Evolutionary conservation across 23 red algal genomes (phyloP), one percentile per base, ranked within the genome.

Genomic region (Agarophyton chilense): DNA sequence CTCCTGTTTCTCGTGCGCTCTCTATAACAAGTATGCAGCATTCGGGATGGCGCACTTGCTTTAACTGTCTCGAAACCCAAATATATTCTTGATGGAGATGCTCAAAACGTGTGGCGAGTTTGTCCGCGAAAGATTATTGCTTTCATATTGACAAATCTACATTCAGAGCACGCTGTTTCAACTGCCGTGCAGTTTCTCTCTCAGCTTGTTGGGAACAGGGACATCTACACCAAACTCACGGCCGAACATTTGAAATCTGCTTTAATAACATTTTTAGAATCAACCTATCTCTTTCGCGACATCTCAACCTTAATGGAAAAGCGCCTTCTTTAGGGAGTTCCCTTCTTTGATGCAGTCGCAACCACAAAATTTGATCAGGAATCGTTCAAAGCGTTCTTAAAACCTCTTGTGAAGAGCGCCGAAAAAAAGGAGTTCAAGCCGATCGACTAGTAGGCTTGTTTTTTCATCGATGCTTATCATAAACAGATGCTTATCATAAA

Each of bases 241-340:
- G 14, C 34, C 4, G 34, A 42, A 6, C 40, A 70, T 22, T 33
- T 70, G 34, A 19, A 18, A 70, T 29, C 21, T 13, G 18, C 32
- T 4, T 22, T 70, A 1, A 36, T 33, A 18, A 42, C 10, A 17
- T 5, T 70, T 1, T 42, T 70, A 14, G n/a, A 39, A 70, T 29
- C 36, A 14, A 70, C 21, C 1, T 70, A 70, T 22, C 38, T 70
- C 34, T 70, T 70, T 41, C 64, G 64, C 40, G 64, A 70, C 64
- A 70, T 40, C 10, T 33, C 64, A n/a, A 70, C 28, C 34, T 28
- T 26, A 26, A 42, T 70, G 64, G 28, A 26, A 42, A 22, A 70
- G 4, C 64, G 64, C 11, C 11, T 70, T 18, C 11, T 70, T 36
- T 33, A 70, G 5, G 64, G 36, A 5, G 64, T 70, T 4, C 32